phyloP scores from a whole-genome alignment of 306 rosid genomes.

The Castanopsis chinensis region DNA sequence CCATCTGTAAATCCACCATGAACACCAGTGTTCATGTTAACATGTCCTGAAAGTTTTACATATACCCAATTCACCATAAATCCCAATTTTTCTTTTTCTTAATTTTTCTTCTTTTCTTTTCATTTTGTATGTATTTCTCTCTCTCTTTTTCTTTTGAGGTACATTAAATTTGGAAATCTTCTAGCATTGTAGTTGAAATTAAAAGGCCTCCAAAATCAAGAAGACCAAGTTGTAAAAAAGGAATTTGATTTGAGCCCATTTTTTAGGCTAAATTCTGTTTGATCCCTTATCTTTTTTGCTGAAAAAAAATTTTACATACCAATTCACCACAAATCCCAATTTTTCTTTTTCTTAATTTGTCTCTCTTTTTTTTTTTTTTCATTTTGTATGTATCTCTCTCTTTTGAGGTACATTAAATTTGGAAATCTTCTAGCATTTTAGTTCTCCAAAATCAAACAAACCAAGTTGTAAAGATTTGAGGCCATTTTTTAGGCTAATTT shows the following conservation, averaged over 20 bases:
- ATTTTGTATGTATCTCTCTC: background rate
- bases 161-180: no score
- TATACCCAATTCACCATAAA: background rate
- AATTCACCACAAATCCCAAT: background rate
- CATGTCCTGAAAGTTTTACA: constrained; percentile 36
- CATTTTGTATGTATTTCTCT: background rate
- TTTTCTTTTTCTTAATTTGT: constrained; percentile 9
- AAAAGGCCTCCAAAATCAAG: background rate
- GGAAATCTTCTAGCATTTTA: no score
- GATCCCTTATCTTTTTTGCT: no score
- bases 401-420: background rate
- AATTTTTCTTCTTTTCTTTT: background rate
- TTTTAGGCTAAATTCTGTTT: no score
- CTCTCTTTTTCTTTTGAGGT: background rate
- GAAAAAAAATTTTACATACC: background rate
- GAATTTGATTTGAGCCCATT: no score
- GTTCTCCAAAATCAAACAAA: background rate
- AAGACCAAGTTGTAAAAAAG: background rate
- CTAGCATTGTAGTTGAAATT: no score
- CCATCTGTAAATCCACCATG: constrained; percentile 79
- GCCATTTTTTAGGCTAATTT: no score
- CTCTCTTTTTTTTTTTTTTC: background rate
- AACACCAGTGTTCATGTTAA: constrained; percentile 79
- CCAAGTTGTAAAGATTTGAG: no score
- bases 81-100: constrained; percentile 8